Percentiles rank a stretch among this genome's conserved stretches.
Evolutionary conservation across 768 basidiomycete genomes (phyloP).

Genomic region (Trametes coccinea): DNA sequence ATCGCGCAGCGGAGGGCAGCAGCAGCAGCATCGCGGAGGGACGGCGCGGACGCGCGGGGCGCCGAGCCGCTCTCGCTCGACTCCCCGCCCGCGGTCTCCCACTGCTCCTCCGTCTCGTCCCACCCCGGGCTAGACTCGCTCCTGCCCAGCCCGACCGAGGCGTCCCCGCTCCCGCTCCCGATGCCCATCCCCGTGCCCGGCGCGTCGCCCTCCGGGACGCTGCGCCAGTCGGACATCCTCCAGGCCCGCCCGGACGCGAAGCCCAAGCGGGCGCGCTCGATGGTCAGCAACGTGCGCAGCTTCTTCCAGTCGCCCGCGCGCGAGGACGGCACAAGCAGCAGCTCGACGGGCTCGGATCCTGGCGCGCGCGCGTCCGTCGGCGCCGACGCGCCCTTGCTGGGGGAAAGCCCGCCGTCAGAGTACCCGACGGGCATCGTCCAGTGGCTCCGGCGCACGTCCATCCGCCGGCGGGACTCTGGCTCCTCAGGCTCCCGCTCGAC

Average conservation of each 20-base stretch:
- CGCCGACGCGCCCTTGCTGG: constrained; percentile 9
- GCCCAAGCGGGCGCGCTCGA: constrained; percentile 50
- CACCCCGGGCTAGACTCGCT: constrained; percentile 14
- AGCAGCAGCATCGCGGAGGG: not conserved
- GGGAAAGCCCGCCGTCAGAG: constrained; percentile 29
- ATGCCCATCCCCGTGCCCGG: constrained; percentile 23
- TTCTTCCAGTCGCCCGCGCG: constrained; percentile 43
- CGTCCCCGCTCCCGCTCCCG: constrained; percentile 2
- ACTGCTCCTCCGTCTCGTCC: constrained; percentile 31
- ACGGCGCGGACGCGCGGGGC: constrained; percentile 10
- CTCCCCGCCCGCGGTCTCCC: constrained; percentile 28
- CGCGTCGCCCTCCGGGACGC: constrained; percentile 20
- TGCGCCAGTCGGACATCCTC: constrained; percentile 33
- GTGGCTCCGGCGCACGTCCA: constrained; percentile 18
- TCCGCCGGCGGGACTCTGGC: constrained; percentile 28
- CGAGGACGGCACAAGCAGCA: constrained; percentile 25
- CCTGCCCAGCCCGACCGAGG: constrained; percentile 29
- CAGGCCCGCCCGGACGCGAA: constrained; percentile 24
- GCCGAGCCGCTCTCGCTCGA: constrained; percentile 21
- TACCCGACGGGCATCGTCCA: constrained; percentile 13
- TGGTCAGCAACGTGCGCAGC: constrained; percentile 63
- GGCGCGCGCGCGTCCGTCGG: constrained; percentile 4
- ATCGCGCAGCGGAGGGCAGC: constrained; percentile 15
- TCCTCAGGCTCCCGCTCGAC: constrained; percentile 6
- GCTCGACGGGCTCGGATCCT: constrained; percentile 37